Base-by-base conservation (phyloP, 805 yeast genomes). In the Phaffomyces antillensis region DNA sequence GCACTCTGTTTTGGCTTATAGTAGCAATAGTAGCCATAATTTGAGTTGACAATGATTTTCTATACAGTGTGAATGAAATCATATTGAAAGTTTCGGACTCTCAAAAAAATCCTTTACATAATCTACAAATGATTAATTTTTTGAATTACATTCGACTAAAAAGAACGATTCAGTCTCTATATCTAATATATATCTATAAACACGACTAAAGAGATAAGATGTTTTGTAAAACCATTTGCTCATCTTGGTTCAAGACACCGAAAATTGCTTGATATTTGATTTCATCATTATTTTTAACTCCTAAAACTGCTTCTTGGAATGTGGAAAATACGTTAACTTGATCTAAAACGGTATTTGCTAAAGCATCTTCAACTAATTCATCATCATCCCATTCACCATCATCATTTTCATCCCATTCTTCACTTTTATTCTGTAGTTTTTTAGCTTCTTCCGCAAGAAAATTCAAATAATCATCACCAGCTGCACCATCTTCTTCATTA, bases 311-410 rank as follows among this genome's bases (percentile, higher is more conserved):
- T 17, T 76, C 73, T 45, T 81, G 77, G 63, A 89, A 80, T 3
- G 78, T 76, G 15, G 71, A 70, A 63, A 81, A 88, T 4, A 85
- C 81, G 58, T 91, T 85, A 41, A 89, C 65, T 36, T 71, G 68
- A 58, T 91, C 97, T 40, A 93, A 72, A 4, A 95, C 82, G 1
- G 91, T 83, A 52, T 81, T 83, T 24, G 85, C 76, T 59, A 85
- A 70, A 10, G 96, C 80, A 58, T 85, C 96, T 58, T 90, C 97
- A 39, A 81, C 80, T 38, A 86, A 72, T 9, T 85, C 93, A 40
- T 84, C 93, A 41, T 77, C 83, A 36, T 84, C 91, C 40, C 83
- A 91, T 40, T 77, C 47, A 35, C 63, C 83, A 31, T 62, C 51
- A 20, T 45, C 83, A 33, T 28, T 28, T 13, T 64, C 68, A 17